Evolutionary conservation across 1,284 basidiomycete genomes (phyloP).

Genomic region (Malassezia arunalokei): DNA sequence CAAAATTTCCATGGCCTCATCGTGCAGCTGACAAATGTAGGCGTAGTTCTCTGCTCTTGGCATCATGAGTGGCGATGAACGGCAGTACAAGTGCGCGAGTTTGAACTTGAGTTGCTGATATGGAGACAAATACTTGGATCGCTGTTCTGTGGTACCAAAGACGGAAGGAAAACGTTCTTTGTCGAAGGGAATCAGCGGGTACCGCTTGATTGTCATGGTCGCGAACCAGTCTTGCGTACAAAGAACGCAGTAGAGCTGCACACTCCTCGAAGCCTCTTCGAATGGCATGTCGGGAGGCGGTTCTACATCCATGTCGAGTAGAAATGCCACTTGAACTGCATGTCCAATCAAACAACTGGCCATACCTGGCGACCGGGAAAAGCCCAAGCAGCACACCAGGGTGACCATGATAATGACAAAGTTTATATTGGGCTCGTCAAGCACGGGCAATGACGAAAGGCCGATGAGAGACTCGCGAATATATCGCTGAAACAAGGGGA

Average conservation of each 20-base stretch:
- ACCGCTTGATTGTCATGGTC: constrained; percentile 8
- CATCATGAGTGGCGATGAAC: constrained; percentile 24
- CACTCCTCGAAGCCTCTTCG: constrained; percentile 23
- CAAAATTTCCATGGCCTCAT: constrained; percentile 11
- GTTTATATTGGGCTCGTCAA: constrained; percentile 29
- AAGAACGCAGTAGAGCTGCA: constrained; percentile 23
- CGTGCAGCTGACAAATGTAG: constrained; percentile 25
- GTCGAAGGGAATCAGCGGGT: constrained; percentile 1
- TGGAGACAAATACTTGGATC: constrained; percentile 12
- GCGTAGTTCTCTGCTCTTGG: constrained; percentile 24
- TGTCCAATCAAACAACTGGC: constrained; percentile 20
- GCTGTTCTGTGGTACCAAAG: constrained; percentile 11
- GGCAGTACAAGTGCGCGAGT: constrained; percentile 20
- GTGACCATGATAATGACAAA: constrained; percentile 20
- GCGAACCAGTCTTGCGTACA: constrained; percentile 24
- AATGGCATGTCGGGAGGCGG: constrained; percentile 22
- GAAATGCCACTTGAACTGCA: constrained; percentile 24
- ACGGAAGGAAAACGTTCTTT: constrained; percentile 9
- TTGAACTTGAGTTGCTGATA: constrained; percentile 4
- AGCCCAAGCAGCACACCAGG: constrained; percentile 16
- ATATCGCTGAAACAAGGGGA: constrained; percentile 19
- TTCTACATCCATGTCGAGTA: constrained; percentile 29
- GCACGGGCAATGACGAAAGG: constrained; percentile 24
- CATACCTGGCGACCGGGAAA: constrained; percentile 23
- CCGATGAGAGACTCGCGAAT: constrained; percentile 25